These are phyloP conservation scores for Amanita subjunquillea DNA, from an alignment of 768 basidiomycete species.

Conservation along the genomic window DNA sequence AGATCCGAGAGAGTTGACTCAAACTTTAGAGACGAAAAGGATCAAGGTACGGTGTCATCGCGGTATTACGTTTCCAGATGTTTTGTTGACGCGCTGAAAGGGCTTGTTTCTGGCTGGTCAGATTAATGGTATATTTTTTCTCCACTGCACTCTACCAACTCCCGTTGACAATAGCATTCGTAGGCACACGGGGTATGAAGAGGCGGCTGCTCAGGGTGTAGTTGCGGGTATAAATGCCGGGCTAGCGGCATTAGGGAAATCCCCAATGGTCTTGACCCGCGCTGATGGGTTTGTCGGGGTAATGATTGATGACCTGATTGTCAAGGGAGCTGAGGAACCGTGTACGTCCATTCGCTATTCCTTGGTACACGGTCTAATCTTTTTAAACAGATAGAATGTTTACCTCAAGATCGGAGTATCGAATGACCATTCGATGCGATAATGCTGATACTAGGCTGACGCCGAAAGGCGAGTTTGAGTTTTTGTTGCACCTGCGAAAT, in stretches of 20 bases:
- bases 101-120: conserved; percentile 86
- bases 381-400: conserved; percentile 78
- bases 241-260: conserved; percentile 42
- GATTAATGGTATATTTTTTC: conserved; percentile 54
- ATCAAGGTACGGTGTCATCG: conserved; percentile 39
- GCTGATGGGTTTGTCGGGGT: conserved; percentile 85
- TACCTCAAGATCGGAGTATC: conserved; percentile 83
- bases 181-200: conserved; percentile 92
- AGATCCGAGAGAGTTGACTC: conserved; percentile 73
- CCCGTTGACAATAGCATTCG: not conserved
- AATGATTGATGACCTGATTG: conserved; percentile 85
- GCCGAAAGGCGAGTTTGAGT: conserved; percentile 42
- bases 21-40: conserved; percentile 78
- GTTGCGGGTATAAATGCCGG: conserved; percentile 87
- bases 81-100: conserved; percentile 17
- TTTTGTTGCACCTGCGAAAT: not conserved
- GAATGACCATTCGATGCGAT: conserved; percentile 80
- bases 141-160: no score
- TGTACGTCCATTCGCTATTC: conserved; percentile 37
- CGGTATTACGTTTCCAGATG: no score
- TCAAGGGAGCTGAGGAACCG: conserved; percentile 86
- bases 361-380: not conserved
- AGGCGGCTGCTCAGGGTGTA: conserved; percentile 86
- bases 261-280: conserved; percentile 60
- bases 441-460: conserved; percentile 84